Percentiles rank a stretch among this genome's conserved stretches.
Conservation (phyloP, 306 rosid species). For the Urtica urens region DNA sequence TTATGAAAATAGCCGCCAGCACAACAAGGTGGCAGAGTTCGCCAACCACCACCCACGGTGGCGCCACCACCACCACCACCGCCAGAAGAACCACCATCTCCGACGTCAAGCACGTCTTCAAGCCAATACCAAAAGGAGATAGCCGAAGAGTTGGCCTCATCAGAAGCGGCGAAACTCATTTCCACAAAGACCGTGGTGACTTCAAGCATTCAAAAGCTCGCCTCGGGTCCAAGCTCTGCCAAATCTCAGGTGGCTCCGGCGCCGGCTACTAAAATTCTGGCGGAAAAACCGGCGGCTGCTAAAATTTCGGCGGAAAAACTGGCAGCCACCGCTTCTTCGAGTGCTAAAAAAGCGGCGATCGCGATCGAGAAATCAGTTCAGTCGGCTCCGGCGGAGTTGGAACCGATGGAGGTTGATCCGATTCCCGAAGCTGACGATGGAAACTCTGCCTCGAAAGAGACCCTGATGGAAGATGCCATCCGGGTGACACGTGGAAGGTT, state of each 20-base stretch:
- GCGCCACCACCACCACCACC: constrained; percentile 5
- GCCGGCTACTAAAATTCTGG: background rate
- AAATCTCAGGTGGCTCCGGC: background rate
- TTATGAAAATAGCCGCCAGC: constrained; percentile 42
- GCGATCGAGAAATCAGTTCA: constrained; percentile 16
- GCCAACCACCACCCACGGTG: too few relatives aligned
- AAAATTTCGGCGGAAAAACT: constrained; percentile 1
- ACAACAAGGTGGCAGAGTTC: constrained; percentile 27
- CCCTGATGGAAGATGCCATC: constrained; percentile 17
- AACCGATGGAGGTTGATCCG: constrained; percentile 17
- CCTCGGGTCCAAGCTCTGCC: background rate
- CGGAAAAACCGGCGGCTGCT: background rate
- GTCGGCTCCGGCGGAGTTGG: constrained; percentile 17
- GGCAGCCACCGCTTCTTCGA: background rate
- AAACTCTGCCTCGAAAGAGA: constrained; percentile 10
- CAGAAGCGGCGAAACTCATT: constrained; percentile 15
- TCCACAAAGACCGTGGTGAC: background rate
- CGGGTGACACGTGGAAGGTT: constrained; percentile 17
- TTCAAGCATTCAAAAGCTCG: constrained; percentile 1
- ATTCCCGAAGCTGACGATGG: constrained; percentile 11
- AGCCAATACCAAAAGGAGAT: constrained; percentile 25
- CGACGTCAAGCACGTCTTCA: constrained; percentile 28
- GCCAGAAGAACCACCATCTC: constrained; percentile 26
- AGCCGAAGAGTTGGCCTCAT: constrained; percentile 20
- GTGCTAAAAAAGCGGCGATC: constrained; percentile 2